Percentiles rank a stretch among this genome's conserved stretches.
Evolutionary conservation across 352 stramenopile species (phyloP).

Genomic region (Phytophthora pinifolia): DNA sequence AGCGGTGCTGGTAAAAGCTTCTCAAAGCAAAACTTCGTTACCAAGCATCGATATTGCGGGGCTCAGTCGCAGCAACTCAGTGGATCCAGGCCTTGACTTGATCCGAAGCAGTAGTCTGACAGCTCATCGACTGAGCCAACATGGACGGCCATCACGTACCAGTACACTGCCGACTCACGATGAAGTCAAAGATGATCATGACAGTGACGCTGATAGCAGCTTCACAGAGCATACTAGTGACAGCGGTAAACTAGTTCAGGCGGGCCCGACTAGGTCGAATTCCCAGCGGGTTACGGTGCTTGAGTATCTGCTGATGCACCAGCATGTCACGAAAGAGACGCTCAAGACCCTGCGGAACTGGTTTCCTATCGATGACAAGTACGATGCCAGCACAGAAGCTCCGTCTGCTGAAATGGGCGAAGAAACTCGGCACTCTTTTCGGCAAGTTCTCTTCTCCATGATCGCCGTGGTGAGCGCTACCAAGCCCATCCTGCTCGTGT

Average conservation of each 20-base stretch:
- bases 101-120: conserved; percentile 10
- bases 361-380: conserved; percentile 37
- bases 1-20: conserved; percentile 13
- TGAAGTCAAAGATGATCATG: conserved; percentile 16
- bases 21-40: conserved; percentile 14
- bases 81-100: conserved; percentile 7
- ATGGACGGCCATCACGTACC: conserved; percentile 18
- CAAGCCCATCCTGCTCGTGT: conserved; percentile 67
- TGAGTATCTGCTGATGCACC: conserved; percentile 56
- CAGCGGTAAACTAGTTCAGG: neutral
- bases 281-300: conserved; percentile 51
- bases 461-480: conserved; percentile 47
- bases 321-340: conserved; percentile 43
- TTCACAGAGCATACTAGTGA: conserved; percentile 1
- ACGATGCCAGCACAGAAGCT: neutral
- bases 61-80: neutral
- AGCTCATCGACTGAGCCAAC: conserved; percentile 19
- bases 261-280: conserved; percentile 13
- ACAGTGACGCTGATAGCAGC: conserved; percentile 10
- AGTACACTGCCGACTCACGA: conserved; percentile 31
- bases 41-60: conserved; percentile 11
- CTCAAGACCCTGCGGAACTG: conserved; percentile 49
- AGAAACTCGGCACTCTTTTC: conserved; percentile 46
- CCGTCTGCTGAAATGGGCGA: conserved; percentile 35
- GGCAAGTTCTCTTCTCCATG: conserved; percentile 57